Evolutionary conservation across 805 yeast genomes (phyloP).

Genomic region (Candida arabinofermentans): DNA sequence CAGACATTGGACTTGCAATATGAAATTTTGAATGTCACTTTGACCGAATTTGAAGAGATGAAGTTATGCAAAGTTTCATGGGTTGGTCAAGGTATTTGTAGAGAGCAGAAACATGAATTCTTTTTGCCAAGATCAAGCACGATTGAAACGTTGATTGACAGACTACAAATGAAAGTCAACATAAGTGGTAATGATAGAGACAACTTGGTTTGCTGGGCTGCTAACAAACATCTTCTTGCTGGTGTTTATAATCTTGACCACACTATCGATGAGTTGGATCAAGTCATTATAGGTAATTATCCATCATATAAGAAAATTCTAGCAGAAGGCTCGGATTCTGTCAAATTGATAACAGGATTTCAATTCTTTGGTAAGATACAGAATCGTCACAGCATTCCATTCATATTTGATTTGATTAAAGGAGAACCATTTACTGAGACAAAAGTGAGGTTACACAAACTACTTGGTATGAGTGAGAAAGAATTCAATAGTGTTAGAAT

Average conservation of each 20-base stretch:
- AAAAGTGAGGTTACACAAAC: conserved; percentile 59
- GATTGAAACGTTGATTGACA: conserved; percentile 49
- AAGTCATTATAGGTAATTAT: conserved; percentile 43
- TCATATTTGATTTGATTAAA: conserved; percentile 66
- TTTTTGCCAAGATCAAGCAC: conserved; percentile 62
- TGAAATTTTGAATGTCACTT: conserved; percentile 70
- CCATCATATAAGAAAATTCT: conserved; percentile 32
- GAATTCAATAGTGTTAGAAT: conserved; percentile 76
- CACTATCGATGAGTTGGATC: conserved; percentile 37
- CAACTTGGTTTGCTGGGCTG: conserved; percentile 56
- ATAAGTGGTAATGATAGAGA: conserved; percentile 44
- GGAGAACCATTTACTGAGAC: conserved; percentile 64
- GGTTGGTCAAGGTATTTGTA: conserved; percentile 69
- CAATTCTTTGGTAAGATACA: conserved; percentile 73
- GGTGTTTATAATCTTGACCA: conserved; percentile 32
- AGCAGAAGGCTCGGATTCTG: conserved; percentile 15
- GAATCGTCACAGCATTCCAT: conserved; percentile 78
- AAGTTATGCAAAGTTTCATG: conserved; percentile 61
- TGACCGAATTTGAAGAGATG: conserved; percentile 76
- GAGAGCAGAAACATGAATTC: conserved; percentile 64
- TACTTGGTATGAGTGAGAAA: conserved; percentile 71
- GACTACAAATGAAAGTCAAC: conserved; percentile 51
- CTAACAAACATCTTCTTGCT: conserved; percentile 29
- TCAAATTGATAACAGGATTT: conserved; percentile 57
- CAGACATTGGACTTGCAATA: conserved; percentile 53